Evolutionary conservation across 441 rosid genomes (phyloP), one percentile per base, ranked within the genome.

Genomic region (Erysimum cheiri): DNA sequence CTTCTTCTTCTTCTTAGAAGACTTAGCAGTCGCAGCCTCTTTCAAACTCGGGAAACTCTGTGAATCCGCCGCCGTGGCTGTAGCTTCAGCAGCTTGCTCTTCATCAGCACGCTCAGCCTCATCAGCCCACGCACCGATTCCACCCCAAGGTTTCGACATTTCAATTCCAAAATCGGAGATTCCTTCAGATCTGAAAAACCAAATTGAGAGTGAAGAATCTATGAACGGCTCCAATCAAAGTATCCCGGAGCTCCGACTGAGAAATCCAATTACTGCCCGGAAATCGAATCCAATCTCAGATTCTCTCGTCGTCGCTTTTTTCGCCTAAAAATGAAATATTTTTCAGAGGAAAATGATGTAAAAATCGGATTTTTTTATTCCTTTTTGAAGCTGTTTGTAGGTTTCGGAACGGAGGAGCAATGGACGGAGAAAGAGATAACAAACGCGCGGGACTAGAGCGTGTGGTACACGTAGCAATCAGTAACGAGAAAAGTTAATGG

Each of bases 51-150:
- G 99, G 64, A 81, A 94, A 73, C 86, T 88, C 76, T 77, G 82
- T 2, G 87, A 35, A 65, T 63, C 87, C 3, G 80, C 83, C 1
- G 83, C 71, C 3, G 79, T 80, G 3, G 66, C 84, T 5, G 78
- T 74, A 26, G 63, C 82, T 11, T 83, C 86, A 56, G 85, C 86
- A 26, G 69, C 91, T 64, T 87, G 91, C 70, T 91, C 96, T 35
- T 78, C 87, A 49, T 91, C 93, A 10, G 84, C 93, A 14, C 77
- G 84, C 81, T 90, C 98, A 19, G 90, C 87, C 69, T 94, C 98
- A 73, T 85, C 96, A 73, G 99, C 99, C 99, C 99, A 92, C 14
- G 86, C 80, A 70, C 97, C 96, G 83, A 86, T 80, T 64, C 70
- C 76, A 60, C 96, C 87, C 98, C 96, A 87, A 7, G 93, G 71